phyloP scores from a whole-genome alignment of 306 rosid genomes.

The Cicer judaicum region DNA sequence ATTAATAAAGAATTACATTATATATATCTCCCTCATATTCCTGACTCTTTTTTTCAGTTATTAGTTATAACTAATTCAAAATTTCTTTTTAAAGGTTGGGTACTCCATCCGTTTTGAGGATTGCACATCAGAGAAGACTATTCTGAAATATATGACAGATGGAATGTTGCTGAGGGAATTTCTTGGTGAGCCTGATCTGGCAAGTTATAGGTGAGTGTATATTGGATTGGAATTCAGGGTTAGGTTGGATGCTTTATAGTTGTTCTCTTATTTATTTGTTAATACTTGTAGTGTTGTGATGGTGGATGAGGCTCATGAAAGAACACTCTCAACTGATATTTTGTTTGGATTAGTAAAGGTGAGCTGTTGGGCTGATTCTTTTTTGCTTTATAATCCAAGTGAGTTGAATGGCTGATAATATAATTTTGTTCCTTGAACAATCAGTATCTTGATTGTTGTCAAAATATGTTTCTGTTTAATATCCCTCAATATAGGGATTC shows the following conservation, averaged over 20 bases:
- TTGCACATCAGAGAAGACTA: conserved; percentile 94
- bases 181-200: conserved; percentile 94
- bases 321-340: conserved; percentile 96
- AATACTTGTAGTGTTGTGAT: conserved; percentile 78
- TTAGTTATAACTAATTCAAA: conserved; percentile 21
- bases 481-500: too few species aligned
- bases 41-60: conserved; percentile 6
- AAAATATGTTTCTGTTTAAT: too few species aligned
- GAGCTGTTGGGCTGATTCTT: conserved; percentile 35
- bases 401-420: conserved; percentile 27
- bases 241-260: conserved; percentile 31
- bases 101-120: conserved; percentile 98
- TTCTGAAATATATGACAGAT: conserved; percentile 96
- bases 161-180: conserved; percentile 96
- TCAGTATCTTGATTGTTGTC: conserved; percentile 36
- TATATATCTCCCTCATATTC: not conserved
- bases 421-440: conserved; percentile 27
- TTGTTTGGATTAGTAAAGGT: conserved; percentile 95
- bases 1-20: not conserved
- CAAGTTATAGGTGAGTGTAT: conserved; percentile 77
- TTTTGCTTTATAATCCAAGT: conserved; percentile 11
- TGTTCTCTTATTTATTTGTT: conserved; percentile 42
- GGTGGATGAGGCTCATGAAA: conserved; percentile 99
- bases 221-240: conserved; percentile 35
- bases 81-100: conserved; percentile 75